These are phyloP conservation scores for Hymenoscyphus fructigenus DNA, from an alignment of 2,329 filamentous ascomycete genomes.

Conservation along the genomic window DNA sequence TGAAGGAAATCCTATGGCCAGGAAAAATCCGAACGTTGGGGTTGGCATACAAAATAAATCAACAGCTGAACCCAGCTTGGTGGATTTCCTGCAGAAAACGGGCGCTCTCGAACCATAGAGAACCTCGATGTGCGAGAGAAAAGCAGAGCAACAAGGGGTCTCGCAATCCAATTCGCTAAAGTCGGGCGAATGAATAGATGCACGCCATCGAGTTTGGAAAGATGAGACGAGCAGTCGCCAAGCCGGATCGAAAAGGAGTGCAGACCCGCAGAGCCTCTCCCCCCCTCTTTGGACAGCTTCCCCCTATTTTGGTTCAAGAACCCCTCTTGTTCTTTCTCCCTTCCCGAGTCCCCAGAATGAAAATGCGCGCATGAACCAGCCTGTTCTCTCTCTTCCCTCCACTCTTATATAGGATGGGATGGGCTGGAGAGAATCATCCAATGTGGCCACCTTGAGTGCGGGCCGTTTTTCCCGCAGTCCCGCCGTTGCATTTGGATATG, in stretches of 20 bases:
- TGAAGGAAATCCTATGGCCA: neutral
- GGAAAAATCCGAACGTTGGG: neutral
- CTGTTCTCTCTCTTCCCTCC: neutral
- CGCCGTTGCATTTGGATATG: slow-evolving; percentile 18
- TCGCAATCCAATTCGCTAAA: neutral
- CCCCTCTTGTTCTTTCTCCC: neutral
- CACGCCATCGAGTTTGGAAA: neutral
- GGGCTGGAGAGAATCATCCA: neutral
- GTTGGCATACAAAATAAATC: neutral
- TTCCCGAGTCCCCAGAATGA: neutral
- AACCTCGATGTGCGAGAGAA: neutral
- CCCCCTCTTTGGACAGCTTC: neutral
- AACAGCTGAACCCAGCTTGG: neutral
- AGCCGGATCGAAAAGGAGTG: neutral
- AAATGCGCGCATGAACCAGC: neutral
- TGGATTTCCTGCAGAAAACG: neutral
- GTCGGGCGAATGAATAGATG: neutral
- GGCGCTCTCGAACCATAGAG: neutral
- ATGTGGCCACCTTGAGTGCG: slow-evolving; percentile 15
- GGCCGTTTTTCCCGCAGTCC: slow-evolving; percentile 24
- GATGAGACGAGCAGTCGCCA: neutral
- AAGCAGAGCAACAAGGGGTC: neutral
- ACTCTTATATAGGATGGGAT: neutral
- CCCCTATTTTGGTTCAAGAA: neutral
- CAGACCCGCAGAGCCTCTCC: slow-evolving; percentile 10